These are phyloP conservation scores for Penicillium sp. DNA, from an alignment of 2,329 filamentous ascomycete species.

Conservation along the genomic window DNA sequence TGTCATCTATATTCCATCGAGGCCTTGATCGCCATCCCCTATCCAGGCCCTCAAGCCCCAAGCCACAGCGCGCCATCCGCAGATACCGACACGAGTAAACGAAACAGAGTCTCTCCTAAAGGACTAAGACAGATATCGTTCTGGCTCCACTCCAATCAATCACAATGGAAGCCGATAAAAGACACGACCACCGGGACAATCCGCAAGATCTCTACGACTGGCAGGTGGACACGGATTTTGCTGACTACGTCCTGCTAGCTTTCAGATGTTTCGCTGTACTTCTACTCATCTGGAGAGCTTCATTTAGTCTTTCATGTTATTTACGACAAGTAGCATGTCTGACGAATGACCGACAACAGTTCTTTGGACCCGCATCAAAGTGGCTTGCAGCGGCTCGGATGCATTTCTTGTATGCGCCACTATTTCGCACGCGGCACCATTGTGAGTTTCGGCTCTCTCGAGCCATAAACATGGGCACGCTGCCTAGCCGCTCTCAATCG, in stretches of 20 bases:
- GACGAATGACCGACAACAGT: constrained; percentile 77
- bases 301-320: constrained; percentile 66
- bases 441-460: constrained; percentile 49
- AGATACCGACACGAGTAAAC: too few relatives aligned
- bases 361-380: constrained; percentile 66
- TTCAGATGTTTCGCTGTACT: constrained; percentile 67
- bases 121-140: too few relatives aligned
- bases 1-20: not conserved
- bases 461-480: constrained; percentile 50
- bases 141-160: not conserved
- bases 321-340: constrained; percentile 76
- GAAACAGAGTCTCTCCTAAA: too few relatives aligned
- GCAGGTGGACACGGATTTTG: constrained; percentile 66
- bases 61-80: not conserved
- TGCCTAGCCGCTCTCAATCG: constrained; percentile 53
- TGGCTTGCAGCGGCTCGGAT: constrained; percentile 71
- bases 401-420: constrained; percentile 60
- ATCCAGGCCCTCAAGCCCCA: not conserved
- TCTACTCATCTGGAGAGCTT: constrained; percentile 70
- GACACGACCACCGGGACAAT: not conserved
- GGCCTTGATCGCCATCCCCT: not conserved
- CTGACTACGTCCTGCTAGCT: constrained; percentile 65
- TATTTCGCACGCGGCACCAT: constrained; percentile 51
- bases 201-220: not conserved
- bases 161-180: constrained; percentile 3